Base-by-base conservation (phyloP, 2,329 filamentous ascomycete genomes). In the Penicillium griseofulvum region DNA sequence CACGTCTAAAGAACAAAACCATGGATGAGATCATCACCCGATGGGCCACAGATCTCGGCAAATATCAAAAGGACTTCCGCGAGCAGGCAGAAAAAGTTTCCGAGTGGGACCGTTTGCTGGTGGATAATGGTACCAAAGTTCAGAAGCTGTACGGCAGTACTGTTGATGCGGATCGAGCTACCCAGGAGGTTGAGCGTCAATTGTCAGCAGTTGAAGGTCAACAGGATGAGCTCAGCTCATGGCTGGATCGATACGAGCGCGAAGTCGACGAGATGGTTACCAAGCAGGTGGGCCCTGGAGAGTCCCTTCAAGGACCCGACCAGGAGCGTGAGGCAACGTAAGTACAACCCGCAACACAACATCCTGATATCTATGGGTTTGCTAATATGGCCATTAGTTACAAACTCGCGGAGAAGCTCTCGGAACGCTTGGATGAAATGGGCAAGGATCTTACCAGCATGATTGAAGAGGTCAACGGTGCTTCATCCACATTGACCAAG, bases 1-100 rank as follows among this genome's bases (percentile, higher is more conserved):
- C 93, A 4, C 88, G 94, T 28, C 81, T 99, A 36, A 96, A 96
- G 80, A 96, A 97, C 75, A 97, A 96, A 78, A 96, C 93, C 0
- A 97, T 99, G 89, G 94, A 99, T 69, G 94, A 99, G 72, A 97
- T 99, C 61, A 91, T 99, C 62, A 97, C 91, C 4, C 87, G 91
- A 31, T 99, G 94, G 94, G 94, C 94, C 2, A 91, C 91, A 0
- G 94, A 97, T 69, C 80, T 99, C 47, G 89, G 91, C 50, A 95
- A 96, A 69, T 97, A 99, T 70, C 93, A 97, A 69, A 96, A 96
- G 72, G 91, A 96, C 56, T 99, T 97, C 78, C 91, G 95, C 71
- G 83, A 88, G 33, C 91, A 97, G 72, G 93, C 95, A 5, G 83
- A 87, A 58, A 88, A 91, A 61, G 90, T 97, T 14, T 89, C 91